These are phyloP conservation scores for Globisporangium lucens DNA, from an alignment of 352 stramenopile species.

Conservation along the genomic window DNA sequence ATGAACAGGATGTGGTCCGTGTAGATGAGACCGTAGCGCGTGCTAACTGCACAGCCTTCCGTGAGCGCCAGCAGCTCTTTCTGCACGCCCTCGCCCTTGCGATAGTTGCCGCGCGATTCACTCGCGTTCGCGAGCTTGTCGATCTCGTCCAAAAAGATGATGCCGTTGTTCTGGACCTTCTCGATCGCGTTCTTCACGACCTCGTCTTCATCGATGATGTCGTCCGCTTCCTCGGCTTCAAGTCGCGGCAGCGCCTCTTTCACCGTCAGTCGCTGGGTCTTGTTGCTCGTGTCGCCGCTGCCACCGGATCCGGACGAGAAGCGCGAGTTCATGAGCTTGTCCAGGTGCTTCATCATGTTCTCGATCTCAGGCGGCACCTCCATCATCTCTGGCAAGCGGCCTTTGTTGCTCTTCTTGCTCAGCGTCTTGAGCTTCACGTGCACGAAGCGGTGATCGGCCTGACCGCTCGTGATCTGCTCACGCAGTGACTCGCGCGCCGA, in stretches of 20 bases:
- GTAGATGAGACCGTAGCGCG: constrained; percentile 93
- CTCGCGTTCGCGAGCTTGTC: constrained; percentile 96
- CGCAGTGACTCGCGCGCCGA: constrained; percentile 42
- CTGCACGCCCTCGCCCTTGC: constrained; percentile 96
- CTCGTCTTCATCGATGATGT: constrained; percentile 74
- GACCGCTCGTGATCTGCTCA: constrained; percentile 56
- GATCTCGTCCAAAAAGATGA: constrained; percentile 99
- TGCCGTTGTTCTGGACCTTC: constrained; percentile 96
- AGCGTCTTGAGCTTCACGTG: constrained; percentile 49
- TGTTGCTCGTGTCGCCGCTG: constrained; percentile 22
- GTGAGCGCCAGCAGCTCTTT: constrained; percentile 98
- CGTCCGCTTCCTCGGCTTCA: constrained; percentile 67
- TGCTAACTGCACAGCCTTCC: constrained; percentile 95
- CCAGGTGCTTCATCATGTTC: constrained; percentile 79
- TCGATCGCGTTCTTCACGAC: constrained; percentile 72
- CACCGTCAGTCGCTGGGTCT: constrained; percentile 63
- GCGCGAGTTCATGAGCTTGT: constrained; percentile 59
- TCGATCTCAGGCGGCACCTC: constrained; percentile 79
- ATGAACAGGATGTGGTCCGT: constrained; percentile 99
- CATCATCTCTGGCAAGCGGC: constrained; percentile 52
- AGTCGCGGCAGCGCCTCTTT: constrained; percentile 71
- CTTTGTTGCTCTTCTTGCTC: constrained; percentile 31
- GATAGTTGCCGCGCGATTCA: constrained; percentile 86
- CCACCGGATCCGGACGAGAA: constrained; percentile 18
- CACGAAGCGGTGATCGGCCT: constrained; percentile 51